Evolutionary conservation across 2,329 filamentous ascomycete genomes (phyloP), one percentile per base, ranked within the genome.

Genomic region (Cercospora zeae-maydis): DNA sequence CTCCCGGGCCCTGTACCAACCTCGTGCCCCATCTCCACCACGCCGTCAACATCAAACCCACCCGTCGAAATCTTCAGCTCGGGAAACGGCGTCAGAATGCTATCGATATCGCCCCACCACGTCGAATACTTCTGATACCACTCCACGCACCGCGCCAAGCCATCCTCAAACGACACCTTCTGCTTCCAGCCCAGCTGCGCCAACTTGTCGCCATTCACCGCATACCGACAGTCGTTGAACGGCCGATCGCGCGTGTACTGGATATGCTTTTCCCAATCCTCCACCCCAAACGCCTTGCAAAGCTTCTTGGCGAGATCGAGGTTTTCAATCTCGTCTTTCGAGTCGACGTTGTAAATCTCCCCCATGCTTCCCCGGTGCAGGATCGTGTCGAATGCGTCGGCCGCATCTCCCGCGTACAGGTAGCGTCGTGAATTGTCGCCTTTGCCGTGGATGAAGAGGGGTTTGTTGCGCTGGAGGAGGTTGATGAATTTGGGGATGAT

Each of bases 401-500:
- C 88, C 1, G 90, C 90, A 73, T 95, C 91, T 8, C 86, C 88
- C 1, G 89, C 91, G 70, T 88, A 93, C 8, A 95, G 82, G 73
- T 93, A 95, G 61, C 89, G 83, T 31, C 91, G 83, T 0, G 88
- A 90, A 11, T 89, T 88, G 34, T 83, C 87, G 31, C 91, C 91
- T 68, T 92, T 86, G 30, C 91, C 91, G 73, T 93, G 91, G 11
- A 93, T 81, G 10, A 90, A 85, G 0, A 92, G 83, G 10, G 88
- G 88, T 64, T 85, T 82, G 31, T 81, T 78, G 16, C 88, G 83
- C 71, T 88, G 84, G 14, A 93, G 81, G 30, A 93, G 81, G 74
- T 86, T 90, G 57, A 85, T 86, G 77, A 93, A 93, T 73, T 92
- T 93, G 31, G 90, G 89, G 59, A 93, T 93, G 66, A 93, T 90